phyloP scores from a whole-genome alignment of 371 early-diverging fungal genomes.

The Mortierella sp. region DNA sequence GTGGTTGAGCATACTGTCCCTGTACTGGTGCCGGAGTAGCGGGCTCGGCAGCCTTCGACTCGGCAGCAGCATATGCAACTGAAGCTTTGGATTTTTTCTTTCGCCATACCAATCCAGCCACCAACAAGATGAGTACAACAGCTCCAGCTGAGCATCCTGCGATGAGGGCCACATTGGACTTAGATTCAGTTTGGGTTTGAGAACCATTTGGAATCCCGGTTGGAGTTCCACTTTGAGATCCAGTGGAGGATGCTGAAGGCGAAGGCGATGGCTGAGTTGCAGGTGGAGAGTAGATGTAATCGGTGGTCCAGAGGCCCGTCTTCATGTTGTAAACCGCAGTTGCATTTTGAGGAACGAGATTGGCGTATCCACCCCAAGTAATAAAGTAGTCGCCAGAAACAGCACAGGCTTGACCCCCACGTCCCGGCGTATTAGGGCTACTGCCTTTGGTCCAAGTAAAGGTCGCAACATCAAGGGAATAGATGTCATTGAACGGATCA shows the following conservation, averaged over 20 bases:
- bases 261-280: neutral
- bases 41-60: too few species aligned
- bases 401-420: constrained; percentile 21
- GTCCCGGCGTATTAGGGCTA: constrained; percentile 1
- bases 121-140: neutral
- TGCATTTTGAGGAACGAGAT: neutral
- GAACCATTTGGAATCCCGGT: too few species aligned
- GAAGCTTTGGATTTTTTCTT: neutral
- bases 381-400: constrained; percentile 28
- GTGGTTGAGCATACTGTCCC: too few species aligned
- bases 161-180: neutral
- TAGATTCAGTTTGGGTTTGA: neutral
- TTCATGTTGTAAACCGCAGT: neutral
- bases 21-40: too few species aligned
- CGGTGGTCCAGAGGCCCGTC: neutral
- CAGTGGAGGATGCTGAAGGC: too few species aligned
- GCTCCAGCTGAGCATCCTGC: neutral
- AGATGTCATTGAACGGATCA: constrained; percentile 11
- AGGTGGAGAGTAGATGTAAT: neutral
- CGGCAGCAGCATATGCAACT: too few species aligned
- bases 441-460: constrained; percentile 26
- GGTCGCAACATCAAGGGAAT: constrained; percentile 15
- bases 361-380: constrained; percentile 26
- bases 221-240: neutral
- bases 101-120: neutral